phyloP scores from a whole-genome alignment of 2,329 filamentous ascomycete species.

The Botryosphaeria agaves region DNA sequence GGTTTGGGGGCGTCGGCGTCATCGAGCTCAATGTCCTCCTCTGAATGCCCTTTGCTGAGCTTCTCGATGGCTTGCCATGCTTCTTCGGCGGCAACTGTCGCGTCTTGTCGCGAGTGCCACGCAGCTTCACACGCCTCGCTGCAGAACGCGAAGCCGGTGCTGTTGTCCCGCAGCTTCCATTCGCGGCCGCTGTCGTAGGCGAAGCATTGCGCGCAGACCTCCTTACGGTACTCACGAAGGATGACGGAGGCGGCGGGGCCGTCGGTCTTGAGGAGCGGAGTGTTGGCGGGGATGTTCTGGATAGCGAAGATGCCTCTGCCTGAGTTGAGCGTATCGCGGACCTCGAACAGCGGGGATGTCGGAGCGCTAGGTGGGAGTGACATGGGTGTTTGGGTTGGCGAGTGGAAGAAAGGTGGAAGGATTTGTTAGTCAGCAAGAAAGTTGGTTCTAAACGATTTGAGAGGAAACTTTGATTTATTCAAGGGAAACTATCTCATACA shows the following conservation, averaged over 20 bases:
- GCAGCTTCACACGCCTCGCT: constrained; percentile 13
- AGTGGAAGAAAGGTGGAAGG: too few relatives aligned
- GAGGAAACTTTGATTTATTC: too few relatives aligned
- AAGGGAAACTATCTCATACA: too few relatives aligned
- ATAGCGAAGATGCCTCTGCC: constrained; percentile 28
- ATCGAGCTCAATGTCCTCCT: constrained; percentile 1
- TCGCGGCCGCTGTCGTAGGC: constrained; percentile 25
- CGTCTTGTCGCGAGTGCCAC: constrained; percentile 16
- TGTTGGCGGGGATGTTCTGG: constrained; percentile 14
- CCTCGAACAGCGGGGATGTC: constrained; percentile 13
- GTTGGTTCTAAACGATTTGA: too few relatives aligned
- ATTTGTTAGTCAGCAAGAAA: too few relatives aligned
- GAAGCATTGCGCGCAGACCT: constrained; percentile 31
- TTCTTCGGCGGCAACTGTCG: constrained; percentile 10
- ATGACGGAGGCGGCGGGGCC: constrained; percentile 22
- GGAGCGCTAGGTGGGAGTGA: constrained; percentile 3
- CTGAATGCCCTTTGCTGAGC: constrained; percentile 6
- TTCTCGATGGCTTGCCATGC: constrained; percentile 11
- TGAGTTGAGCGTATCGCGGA: constrained; percentile 22
- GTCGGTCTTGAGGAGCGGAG: constrained; percentile 18
- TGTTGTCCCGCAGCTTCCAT: constrained; percentile 18
- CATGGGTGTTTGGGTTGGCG: too few relatives aligned
- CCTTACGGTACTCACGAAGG: constrained; percentile 27
- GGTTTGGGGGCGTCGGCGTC: constrained; percentile 1
- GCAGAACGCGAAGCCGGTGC: constrained; percentile 26